phyloP scores from a whole-genome alignment of 2,329 filamentous ascomycete species.

The Rhinocladiella similis region DNA sequence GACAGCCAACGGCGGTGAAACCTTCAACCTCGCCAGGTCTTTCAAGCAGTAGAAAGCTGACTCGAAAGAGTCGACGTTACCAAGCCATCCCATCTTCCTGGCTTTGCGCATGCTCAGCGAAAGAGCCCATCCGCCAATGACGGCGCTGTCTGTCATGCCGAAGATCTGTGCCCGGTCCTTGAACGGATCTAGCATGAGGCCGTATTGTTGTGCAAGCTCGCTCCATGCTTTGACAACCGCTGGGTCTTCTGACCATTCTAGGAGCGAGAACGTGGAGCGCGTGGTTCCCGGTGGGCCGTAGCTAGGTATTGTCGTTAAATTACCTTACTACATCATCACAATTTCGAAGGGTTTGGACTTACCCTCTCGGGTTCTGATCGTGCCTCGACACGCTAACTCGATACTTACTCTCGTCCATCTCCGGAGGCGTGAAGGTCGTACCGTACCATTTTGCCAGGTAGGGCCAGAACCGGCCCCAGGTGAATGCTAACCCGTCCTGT shows the following conservation, averaged over 20 bases:
- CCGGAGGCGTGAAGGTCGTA: slow-evolving; percentile 37
- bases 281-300: slow-evolving; percentile 45
- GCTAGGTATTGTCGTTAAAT: slow-evolving; percentile 26
- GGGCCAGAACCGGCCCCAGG: slow-evolving; percentile 51
- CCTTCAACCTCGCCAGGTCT: slow-evolving; percentile 15
- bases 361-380: slow-evolving; percentile 17
- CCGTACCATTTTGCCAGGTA: slow-evolving; percentile 48
- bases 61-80: slow-evolving; percentile 34
- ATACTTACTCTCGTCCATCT: slow-evolving; percentile 23
- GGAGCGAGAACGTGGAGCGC: slow-evolving; percentile 43
- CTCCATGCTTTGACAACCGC: slow-evolving; percentile 49
- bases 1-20: slow-evolving; percentile 5
- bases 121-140: slow-evolving; percentile 21
- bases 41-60: slow-evolving; percentile 17
- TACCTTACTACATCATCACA: background rate
- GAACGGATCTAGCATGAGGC: slow-evolving; percentile 33
- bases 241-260: slow-evolving; percentile 46
- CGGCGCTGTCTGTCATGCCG: slow-evolving; percentile 14
- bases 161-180: slow-evolving; percentile 17
- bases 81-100: slow-evolving; percentile 34
- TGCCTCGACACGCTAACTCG: slow-evolving; percentile 22
- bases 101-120: slow-evolving; percentile 33
- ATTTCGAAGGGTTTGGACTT: background rate
- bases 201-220: slow-evolving; percentile 43
- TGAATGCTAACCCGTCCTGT: slow-evolving; percentile 45